These are phyloP conservation scores for Pseudogymnoascus sp. DNA, from an alignment of 2,329 filamentous ascomycete species.

Conservation along the genomic window DNA sequence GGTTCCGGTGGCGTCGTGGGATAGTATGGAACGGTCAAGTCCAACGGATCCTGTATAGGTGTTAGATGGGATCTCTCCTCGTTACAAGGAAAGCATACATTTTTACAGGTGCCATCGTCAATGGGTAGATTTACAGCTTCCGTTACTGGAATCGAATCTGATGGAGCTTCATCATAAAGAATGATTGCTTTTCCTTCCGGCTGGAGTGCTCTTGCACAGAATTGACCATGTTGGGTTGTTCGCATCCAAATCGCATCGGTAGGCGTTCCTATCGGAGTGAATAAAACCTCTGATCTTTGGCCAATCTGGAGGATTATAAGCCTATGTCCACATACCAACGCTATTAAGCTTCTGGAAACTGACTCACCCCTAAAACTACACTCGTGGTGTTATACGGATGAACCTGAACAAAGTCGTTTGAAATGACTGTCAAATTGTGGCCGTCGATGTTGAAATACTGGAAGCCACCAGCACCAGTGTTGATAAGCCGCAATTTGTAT, in stretches of 20 bases:
- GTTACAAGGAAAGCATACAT: slow-evolving; percentile 19
- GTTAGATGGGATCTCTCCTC: neutral
- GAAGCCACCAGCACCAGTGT: slow-evolving; percentile 36
- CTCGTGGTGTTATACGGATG: slow-evolving; percentile 36
- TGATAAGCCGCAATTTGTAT: slow-evolving; percentile 43
- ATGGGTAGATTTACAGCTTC: slow-evolving; percentile 32
- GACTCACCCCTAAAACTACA: neutral
- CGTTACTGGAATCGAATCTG: neutral
- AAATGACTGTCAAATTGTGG: slow-evolving; percentile 52
- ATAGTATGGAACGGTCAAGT: slow-evolving; percentile 34
- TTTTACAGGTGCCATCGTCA: slow-evolving; percentile 40
- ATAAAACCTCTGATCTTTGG: slow-evolving; percentile 39
- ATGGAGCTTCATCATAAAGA: neutral
- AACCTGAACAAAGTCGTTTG: slow-evolving; percentile 57
- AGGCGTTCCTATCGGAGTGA: slow-evolving; percentile 39
- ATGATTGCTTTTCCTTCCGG: slow-evolving; percentile 4
- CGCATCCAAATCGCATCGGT: slow-evolving; percentile 53
- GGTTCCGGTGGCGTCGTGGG: neutral
- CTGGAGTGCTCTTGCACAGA: neutral
- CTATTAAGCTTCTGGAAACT: neutral
- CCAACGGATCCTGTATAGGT: neutral
- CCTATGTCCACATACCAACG: slow-evolving; percentile 41
- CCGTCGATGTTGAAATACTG: slow-evolving; percentile 44
- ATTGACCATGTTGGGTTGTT: slow-evolving; percentile 31
- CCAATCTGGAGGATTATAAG: slow-evolving; percentile 53